Evolutionary conservation across 2,329 filamentous ascomycete genomes (phyloP).

Genomic region (Aureobasidium lini): DNA sequence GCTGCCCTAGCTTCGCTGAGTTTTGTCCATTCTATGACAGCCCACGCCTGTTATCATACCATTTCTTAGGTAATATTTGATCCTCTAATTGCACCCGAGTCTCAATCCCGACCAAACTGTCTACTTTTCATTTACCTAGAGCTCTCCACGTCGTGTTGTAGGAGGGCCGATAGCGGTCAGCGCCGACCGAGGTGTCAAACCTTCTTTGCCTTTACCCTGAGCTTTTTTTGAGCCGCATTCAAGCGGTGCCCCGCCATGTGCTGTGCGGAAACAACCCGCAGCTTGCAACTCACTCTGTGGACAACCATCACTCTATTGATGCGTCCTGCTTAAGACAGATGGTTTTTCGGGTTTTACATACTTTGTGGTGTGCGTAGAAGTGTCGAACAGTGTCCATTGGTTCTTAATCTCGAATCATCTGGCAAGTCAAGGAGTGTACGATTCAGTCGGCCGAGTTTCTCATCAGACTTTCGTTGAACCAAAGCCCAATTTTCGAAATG

Average conservation of each 20-base stretch:
- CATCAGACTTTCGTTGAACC: too few relatives aligned
- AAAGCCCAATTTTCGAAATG: too few relatives aligned
- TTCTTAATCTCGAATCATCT: too few relatives aligned
- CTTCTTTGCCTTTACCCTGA: background rate
- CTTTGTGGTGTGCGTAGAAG: too few relatives aligned
- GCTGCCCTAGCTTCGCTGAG: background rate
- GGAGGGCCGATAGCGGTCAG: constrained; percentile 7
- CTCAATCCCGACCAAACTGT: background rate
- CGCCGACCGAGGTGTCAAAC: constrained; percentile 5
- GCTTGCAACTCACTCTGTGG: background rate
- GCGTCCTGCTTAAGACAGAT: too few relatives aligned
- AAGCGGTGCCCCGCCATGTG: background rate
- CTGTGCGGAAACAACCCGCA: background rate
- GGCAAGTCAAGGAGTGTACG: too few relatives aligned
- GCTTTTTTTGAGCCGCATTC: background rate
- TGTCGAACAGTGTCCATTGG: too few relatives aligned
- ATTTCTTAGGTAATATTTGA: background rate
- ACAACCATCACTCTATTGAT: too few relatives aligned
- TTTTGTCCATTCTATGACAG: constrained; percentile 12
- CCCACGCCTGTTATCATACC: constrained; percentile 1
- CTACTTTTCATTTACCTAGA: background rate
- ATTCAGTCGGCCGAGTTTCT: too few relatives aligned
- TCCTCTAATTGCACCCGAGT: background rate
- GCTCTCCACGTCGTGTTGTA: background rate
- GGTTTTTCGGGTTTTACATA: too few relatives aligned